Conservation (phyloP, 225 moss, liverwort and hornwort genomes). For the Pseudisothecium myosuroides region DNA sequence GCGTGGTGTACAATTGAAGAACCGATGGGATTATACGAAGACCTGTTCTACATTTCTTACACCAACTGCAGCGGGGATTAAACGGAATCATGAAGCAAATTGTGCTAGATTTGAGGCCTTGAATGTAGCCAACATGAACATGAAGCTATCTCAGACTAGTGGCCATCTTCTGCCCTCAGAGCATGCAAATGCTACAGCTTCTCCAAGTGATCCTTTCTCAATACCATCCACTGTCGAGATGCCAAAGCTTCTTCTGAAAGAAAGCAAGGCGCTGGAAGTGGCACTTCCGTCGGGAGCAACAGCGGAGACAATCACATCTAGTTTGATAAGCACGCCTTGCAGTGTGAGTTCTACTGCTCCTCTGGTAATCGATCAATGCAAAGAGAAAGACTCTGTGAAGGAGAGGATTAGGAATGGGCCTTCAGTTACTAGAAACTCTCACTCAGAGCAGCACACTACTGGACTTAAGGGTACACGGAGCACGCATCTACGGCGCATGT, state of each 20-base stretch:
- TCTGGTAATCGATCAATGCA: conserved; percentile 24
- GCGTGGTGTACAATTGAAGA: conserved; percentile 33
- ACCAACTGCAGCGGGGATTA: conserved; percentile 41
- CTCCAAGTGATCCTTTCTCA: conserved; percentile 12
- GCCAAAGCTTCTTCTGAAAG: conserved; percentile 23
- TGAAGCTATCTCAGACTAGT: conserved; percentile 32
- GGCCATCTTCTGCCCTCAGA: conserved; percentile 36
- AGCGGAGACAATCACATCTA: conserved; percentile 11
- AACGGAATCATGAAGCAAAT: conserved; percentile 48
- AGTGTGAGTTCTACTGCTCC: conserved; percentile 46
- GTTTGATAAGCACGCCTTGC: conserved; percentile 44
- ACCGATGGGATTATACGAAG: conserved; percentile 30
- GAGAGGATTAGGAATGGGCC: conserved; percentile 25
- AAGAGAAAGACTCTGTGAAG: conserved; percentile 32
- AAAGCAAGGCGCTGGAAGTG: conserved; percentile 21
- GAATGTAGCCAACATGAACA: conserved; percentile 35
- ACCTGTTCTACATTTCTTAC: conserved; percentile 45
- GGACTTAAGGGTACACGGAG: conserved; percentile 48
- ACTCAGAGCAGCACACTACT: conserved; percentile 31
- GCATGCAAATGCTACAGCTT: conserved; percentile 7
- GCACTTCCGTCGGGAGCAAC: conserved; percentile 1
- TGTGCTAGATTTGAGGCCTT: conserved; percentile 56
- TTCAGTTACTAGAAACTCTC: conserved; percentile 5
- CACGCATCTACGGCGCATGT: conserved; percentile 23
- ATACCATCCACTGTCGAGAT: background rate